Base-by-base conservation (phyloP, 805 yeast species). In the Jamesozyma hellenica region DNA sequence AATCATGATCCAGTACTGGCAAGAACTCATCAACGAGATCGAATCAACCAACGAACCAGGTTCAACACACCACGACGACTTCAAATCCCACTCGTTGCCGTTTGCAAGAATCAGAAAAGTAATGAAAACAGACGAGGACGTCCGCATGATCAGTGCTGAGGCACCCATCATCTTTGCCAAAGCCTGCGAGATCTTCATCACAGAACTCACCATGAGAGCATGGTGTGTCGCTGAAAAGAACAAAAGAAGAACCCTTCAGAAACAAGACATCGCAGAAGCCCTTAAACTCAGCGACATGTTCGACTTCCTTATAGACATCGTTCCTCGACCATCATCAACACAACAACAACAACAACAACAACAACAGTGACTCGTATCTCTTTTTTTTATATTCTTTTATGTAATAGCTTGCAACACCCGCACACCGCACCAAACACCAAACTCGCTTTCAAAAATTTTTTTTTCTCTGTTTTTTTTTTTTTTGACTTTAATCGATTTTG, bases 201-300 rank as follows among this genome's bases (percentile, higher is more conserved):
- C 98, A 1, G 99, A 92, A 60, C 67, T 92, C 40, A 88, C 99
- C 12, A 88, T 92, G 96, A 71, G 99, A 42, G 96, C 98, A 7
- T 92, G 98, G 98, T 86, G 92, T 45, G 96, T 88, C 53, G 96
- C 97, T 3, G 97, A 92, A 61, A 96, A 86, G 54, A 85, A 85
- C 65, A 92, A 92, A 58, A 74, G 99, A 49, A 67, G 99, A 44
- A 92, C 99, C 4, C 66, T 92, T 43, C 99, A 92, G 60, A 83
- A 87, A 54, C 77, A 86, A 1, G 99, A 92, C 56, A 87, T 92
- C 46, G 95, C 96, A 2, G 92, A 92, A 14, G 98, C 98, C 1
- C 67, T 94, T 42, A 92, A 87, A 48, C 86, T 86, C 58, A 77
- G 88, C 30, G 98, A 92, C 59, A 90, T 92, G 95, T 94, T 90